Base-by-base conservation (phyloP, 345 rosid genomes). In the Psidium friedrichsthalianum region DNA sequence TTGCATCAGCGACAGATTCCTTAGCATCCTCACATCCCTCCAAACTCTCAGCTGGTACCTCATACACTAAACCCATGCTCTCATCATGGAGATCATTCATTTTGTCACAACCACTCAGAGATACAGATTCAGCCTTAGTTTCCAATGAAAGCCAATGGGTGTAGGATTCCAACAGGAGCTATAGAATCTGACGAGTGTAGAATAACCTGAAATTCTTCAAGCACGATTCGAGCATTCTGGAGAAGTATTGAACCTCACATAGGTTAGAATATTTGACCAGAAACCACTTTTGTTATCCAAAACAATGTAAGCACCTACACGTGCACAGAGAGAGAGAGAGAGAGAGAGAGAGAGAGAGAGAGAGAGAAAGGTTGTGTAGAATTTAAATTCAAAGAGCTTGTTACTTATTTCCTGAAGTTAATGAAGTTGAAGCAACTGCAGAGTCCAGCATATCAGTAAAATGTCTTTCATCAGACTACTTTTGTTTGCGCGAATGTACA, bases 101-200 rank as follows among this genome's bases (percentile, higher is more conserved):
- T 86, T 84, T 87, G 56, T 81, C 85, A 82, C 74, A 53, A 80
- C 11, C 86, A 56, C 84, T 82, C 81, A 84, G 52, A 74, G 89
- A 85, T 53, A n/a, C 85, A 49, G 89, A 56, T 32, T 85, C 87
- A 69, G 53, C 89, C 88, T 98, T 96, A 47, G 87, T 90, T 88
- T 96, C 98, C 89, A 96, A 89, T 95, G 98, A 90, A 95, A 49
- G 83, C 90, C 84, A 90, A 83, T 27, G 98, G 99, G 88, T 98
- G 99, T 86, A 98, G 90, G 90, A 95, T 91, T 83, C 98, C 99
- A 59, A 95, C 98, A 85, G 99, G 96, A 86, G 99, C 99, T 85
- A 98, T 94, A 56, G 97, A 88, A 91, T 94, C 95, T 82, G 95
- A 87, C 83, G 99, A 98, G 90, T 95, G 99, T 82, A 92, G 93